A percentile compares a stretch with the other conserved stretches of the same genome.
Conservation (phyloP, 78 protist species). For the Blattamonas nauphoetae region DNA sequence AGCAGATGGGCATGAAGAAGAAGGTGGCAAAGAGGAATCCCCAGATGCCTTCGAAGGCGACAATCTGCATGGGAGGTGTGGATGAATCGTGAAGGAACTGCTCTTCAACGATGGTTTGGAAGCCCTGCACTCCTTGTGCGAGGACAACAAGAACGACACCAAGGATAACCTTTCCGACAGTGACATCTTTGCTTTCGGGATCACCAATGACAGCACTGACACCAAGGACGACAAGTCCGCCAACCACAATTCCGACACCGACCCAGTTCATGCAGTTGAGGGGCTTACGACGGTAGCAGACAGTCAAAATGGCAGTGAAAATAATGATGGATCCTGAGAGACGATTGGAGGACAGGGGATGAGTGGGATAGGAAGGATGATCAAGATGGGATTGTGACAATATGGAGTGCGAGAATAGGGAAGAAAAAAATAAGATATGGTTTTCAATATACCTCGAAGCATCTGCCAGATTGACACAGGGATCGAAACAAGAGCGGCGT, state of each 20-base stretch:
- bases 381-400: too few relatives aligned
- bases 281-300: neutral
- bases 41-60: constrained; percentile 8
- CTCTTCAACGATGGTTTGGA: constrained; percentile 1
- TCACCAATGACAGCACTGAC: neutral
- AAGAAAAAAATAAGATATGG: too few relatives aligned
- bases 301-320: constrained; percentile 1
- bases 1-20: neutral
- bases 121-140: neutral
- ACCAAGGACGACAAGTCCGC: constrained; percentile 1
- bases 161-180: neutral
- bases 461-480: neutral
- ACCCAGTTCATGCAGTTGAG: neutral
- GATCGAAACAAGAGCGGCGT: neutral
- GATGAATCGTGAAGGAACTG: neutral
- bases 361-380: too few relatives aligned
- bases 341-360: too few relatives aligned
- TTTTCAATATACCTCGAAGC: too few relatives aligned
- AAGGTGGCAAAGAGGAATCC: neutral
- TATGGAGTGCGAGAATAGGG: too few relatives aligned
- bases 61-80: neutral
- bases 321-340: constrained; percentile 11
- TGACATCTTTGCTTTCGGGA: neutral
- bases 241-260: neutral
- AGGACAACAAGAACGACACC: neutral